phyloP scores from a whole-genome alignment of 306 rosid genomes.

The Quillaja saponaria region DNA sequence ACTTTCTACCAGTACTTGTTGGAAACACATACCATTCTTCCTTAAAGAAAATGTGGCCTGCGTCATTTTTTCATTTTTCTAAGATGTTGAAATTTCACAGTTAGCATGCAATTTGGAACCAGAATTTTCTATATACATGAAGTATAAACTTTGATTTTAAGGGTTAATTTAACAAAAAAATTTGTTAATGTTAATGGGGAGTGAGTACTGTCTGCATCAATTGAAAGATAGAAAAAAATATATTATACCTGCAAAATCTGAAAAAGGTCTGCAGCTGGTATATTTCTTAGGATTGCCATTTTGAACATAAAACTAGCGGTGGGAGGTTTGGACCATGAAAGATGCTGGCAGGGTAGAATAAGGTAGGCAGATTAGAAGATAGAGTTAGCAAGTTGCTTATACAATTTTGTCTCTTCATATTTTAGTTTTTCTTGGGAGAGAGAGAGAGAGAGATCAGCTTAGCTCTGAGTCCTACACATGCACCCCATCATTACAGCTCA shows the following conservation, averaged over 20 bases:
- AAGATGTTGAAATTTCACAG: no score
- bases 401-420: slow-evolving; percentile 27
- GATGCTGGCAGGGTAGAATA: slow-evolving; percentile 40
- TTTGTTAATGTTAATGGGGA: slow-evolving; percentile 16
- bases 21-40: neutral
- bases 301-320: slow-evolving; percentile 25
- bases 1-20: slow-evolving; percentile 29
- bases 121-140: no score
- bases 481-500: slow-evolving; percentile 58
- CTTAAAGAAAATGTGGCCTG: neutral
- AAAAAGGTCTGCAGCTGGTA: neutral
- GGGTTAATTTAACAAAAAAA: neutral
- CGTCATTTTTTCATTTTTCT: no score
- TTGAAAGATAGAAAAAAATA: neutral
- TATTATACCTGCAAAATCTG: neutral
- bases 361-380: slow-evolving; percentile 34
- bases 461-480: slow-evolving; percentile 54
- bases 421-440: slow-evolving; percentile 11
- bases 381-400: slow-evolving; percentile 30
- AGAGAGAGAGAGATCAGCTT: slow-evolving; percentile 26
- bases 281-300: slow-evolving; percentile 2
- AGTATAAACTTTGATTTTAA: no score
- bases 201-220: slow-evolving; percentile 1
- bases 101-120: no score
- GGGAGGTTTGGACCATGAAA: slow-evolving; percentile 31